These are phyloP conservation scores for Tricholoma saponaceum DNA, from an alignment of 768 basidiomycete genomes.

Conservation along the genomic window DNA sequence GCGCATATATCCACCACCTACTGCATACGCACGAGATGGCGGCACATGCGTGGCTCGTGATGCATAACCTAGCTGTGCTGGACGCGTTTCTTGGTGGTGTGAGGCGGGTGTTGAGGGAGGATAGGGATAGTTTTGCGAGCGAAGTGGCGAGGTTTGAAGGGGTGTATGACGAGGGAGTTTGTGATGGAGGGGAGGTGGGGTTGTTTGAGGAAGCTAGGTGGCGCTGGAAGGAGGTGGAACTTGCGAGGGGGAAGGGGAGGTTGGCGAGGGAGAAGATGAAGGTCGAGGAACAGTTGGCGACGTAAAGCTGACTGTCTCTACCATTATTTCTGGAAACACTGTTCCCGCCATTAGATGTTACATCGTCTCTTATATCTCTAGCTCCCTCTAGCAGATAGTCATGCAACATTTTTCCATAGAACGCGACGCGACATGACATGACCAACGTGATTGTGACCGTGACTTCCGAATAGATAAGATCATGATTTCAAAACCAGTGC, in stretches of 20 bases:
- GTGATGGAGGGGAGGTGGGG: neutral
- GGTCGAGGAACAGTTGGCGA: constrained; percentile 8
- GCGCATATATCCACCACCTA: constrained; percentile 81
- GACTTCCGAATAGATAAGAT: no score
- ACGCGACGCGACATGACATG: no score
- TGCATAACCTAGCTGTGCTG: constrained; percentile 73
- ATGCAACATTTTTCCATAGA: no score
- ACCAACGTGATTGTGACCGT: no score
- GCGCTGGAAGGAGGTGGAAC: constrained; percentile 64
- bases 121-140: constrained; percentile 24
- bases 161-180: constrained; percentile 45
- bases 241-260: constrained; percentile 72
- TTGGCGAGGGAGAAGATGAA: constrained; percentile 59
- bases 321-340: no score
- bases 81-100: constrained; percentile 61
- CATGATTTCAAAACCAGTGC: no score
- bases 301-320: no score
- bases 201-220: constrained; percentile 49
- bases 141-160: constrained; percentile 50
- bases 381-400: no score
- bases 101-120: constrained; percentile 30
- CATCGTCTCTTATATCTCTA: no score
- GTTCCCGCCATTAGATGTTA: no score
- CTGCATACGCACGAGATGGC: constrained; percentile 90
- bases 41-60: constrained; percentile 66